A percentile compares a stretch with the other conserved stretches of the same genome.
phyloP scores from a whole-genome alignment of 1,284 basidiomycete genomes.

The Grifola frondosa region DNA sequence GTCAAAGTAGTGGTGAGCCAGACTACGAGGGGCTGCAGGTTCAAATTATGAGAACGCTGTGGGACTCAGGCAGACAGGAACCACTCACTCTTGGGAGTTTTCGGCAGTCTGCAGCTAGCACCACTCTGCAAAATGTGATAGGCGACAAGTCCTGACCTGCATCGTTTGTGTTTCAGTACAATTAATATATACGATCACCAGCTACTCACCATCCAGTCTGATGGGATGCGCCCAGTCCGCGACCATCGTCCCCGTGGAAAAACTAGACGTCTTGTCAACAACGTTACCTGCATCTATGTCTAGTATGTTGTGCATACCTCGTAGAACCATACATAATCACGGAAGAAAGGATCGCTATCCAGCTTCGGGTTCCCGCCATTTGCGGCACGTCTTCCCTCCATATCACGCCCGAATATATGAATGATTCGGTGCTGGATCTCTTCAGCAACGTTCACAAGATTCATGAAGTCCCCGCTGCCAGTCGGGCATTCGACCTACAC shows the following conservation, averaged over 20 bases:
- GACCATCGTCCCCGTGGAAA: conserved; percentile 93
- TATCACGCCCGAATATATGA: conserved; percentile 92
- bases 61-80: neutral
- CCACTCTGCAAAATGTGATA: conserved; percentile 90
- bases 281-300: neutral
- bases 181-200: too few species aligned
- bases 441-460: conserved; percentile 89
- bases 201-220: conserved; percentile 87
- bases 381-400: conserved; percentile 81
- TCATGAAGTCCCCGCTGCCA: conserved; percentile 94
- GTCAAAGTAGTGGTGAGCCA: conserved; percentile 94
- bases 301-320: conserved; percentile 56
- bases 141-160: conserved; percentile 86
- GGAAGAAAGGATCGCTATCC: conserved; percentile 93
- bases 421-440: conserved; percentile 98
- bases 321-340: conserved; percentile 95
- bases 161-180: conserved; percentile 15
- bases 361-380: conserved; percentile 90
- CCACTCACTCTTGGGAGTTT: conserved; percentile 80
- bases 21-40: conserved; percentile 77
- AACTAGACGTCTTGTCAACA: conserved; percentile 50
- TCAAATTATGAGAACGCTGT: conserved; percentile 24
- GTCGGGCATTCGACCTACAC: conserved; percentile 90
- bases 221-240: conserved; percentile 93
- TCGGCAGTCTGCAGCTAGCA: conserved; percentile 79